These are phyloP conservation scores for Lepidium africanum DNA, from an alignment of 345 rosid genomes.

Conservation along the genomic window DNA sequence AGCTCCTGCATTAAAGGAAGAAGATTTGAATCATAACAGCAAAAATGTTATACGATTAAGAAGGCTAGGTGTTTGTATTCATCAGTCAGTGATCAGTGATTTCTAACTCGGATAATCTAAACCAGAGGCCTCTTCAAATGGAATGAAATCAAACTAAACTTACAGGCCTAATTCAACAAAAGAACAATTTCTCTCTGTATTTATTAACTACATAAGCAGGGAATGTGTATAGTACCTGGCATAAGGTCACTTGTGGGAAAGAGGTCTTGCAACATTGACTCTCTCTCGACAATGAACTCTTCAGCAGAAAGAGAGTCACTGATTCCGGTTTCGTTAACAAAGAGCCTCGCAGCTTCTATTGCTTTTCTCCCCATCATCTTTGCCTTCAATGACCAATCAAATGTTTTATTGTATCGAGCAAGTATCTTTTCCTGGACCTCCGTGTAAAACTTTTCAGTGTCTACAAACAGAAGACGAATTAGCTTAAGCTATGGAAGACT, in stretches of 20 bases:
- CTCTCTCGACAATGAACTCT: constrained; percentile 71
- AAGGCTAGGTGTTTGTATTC: neutral
- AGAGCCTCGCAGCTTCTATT: constrained; percentile 67
- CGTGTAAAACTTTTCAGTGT: constrained; percentile 88
- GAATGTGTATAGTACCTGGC: constrained; percentile 46
- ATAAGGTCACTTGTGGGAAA: constrained; percentile 81
- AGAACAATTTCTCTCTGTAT: neutral
- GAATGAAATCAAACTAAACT: neutral
- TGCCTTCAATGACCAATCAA: constrained; percentile 90
- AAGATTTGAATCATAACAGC: neutral
- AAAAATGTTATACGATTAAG: neutral
- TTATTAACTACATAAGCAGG: too few relatives aligned
- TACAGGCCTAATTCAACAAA: neutral
- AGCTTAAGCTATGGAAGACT: neutral
- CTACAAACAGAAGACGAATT: constrained; percentile 33
- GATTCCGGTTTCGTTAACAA: constrained; percentile 76
- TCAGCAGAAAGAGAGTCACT: constrained; percentile 79
- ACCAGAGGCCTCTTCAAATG: neutral
- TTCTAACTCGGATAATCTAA: neutral
- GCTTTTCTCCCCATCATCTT: constrained; percentile 98
- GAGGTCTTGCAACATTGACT: constrained; percentile 61
- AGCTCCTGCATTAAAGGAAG: constrained; percentile 48
- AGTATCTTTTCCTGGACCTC: constrained; percentile 83
- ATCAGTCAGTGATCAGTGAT: neutral
- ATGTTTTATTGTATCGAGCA: constrained; percentile 72